Conservation (phyloP, 2,329 filamentous ascomycete species). For the Tolypocladium paradoxum region DNA sequence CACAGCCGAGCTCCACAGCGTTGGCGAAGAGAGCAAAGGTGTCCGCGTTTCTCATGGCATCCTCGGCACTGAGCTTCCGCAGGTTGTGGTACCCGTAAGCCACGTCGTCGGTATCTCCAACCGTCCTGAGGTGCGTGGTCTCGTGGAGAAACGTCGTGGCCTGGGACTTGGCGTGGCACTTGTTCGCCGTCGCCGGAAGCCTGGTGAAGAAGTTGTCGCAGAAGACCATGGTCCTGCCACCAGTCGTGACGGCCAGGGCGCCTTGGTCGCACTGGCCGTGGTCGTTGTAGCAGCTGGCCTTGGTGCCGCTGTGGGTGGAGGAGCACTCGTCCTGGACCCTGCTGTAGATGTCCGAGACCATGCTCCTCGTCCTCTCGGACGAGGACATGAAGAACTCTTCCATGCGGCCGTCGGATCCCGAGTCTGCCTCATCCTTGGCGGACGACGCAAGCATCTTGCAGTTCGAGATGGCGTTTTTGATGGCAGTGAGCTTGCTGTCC, state of each 20-base stretch:
- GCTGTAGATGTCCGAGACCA: slow-evolving; percentile 39
- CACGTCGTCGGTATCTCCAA: slow-evolving; percentile 46
- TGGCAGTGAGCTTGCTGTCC: slow-evolving; percentile 29
- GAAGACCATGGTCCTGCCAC: slow-evolving; percentile 44
- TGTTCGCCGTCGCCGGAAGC: slow-evolving; percentile 34
- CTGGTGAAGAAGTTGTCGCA: slow-evolving; percentile 47
- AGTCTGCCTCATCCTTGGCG: slow-evolving; percentile 39
- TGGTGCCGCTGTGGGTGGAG: slow-evolving; percentile 37
- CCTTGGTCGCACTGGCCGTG: slow-evolving; percentile 37
- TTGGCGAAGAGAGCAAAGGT: slow-evolving; percentile 32
- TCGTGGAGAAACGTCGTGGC: slow-evolving; percentile 55
- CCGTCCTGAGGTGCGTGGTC: slow-evolving; percentile 46
- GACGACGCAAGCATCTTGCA: slow-evolving; percentile 40
- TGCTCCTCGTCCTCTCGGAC: slow-evolving; percentile 26
- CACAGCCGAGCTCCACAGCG: slow-evolving; percentile 15
- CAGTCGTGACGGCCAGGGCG: slow-evolving; percentile 52
- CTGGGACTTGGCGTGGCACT: slow-evolving; percentile 54
- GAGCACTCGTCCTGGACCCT: slow-evolving; percentile 42
- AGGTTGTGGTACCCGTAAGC: slow-evolving; percentile 46
- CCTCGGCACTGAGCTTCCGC: slow-evolving; percentile 28
- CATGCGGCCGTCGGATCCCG: slow-evolving; percentile 36
- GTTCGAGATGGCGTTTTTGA: slow-evolving; percentile 40
- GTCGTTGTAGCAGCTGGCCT: slow-evolving; percentile 48
- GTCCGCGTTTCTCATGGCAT: slow-evolving; percentile 52
- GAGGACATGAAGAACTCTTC: slow-evolving; percentile 54